Conservation (phyloP, 176 grass and related monocot species). For the Phoenix dactylifera region DNA sequence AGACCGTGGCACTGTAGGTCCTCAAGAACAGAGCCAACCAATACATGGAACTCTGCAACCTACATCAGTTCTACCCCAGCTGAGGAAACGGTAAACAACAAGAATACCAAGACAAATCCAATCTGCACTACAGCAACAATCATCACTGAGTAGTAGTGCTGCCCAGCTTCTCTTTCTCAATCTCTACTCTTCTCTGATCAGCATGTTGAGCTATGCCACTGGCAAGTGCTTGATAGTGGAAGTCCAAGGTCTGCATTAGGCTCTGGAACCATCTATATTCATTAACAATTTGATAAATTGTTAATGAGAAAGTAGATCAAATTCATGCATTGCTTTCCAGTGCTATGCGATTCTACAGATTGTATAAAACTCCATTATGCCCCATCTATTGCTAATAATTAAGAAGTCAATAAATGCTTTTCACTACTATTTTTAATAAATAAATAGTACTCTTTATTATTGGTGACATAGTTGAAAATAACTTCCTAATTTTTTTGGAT, state of each 20-base stretch:
- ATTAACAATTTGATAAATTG: too few species aligned
- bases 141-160: conserved; percentile 33
- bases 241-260: conserved; percentile 74
- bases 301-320: too few species aligned
- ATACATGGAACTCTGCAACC: conserved; percentile 14
- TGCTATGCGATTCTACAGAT: too few species aligned
- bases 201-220: conserved; percentile 73
- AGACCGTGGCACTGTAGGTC: conserved; percentile 24
- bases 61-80: neutral
- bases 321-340: too few species aligned
- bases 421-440: too few species aligned
- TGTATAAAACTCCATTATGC: too few species aligned
- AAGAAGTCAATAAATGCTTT: too few species aligned
- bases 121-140: neutral
- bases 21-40: conserved; percentile 1
- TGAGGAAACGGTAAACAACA: conserved; percentile 20
- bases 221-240: conserved; percentile 67
- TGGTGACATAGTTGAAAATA: too few species aligned
- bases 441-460: too few species aligned
- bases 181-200: conserved; percentile 60
- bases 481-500: too few species aligned
- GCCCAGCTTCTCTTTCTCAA: conserved; percentile 70
- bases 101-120: conserved; percentile 11
- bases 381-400: too few species aligned
- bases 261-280: conserved; percentile 71